Evolutionary conservation across 352 stramenopile species (phyloP).

Genomic region (Globisporangium barbulae): DNA sequence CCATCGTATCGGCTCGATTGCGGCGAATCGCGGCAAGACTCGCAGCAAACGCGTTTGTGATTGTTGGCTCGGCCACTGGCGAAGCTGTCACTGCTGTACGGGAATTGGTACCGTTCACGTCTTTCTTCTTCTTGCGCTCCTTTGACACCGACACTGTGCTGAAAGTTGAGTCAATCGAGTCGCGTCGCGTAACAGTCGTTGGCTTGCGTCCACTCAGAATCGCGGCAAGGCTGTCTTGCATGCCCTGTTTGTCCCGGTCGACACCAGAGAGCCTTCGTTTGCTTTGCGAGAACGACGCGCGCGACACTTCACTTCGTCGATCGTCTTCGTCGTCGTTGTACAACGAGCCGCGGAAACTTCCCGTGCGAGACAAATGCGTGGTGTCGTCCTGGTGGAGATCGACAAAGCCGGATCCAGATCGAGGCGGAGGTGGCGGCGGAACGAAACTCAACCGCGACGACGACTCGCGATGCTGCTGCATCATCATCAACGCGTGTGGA

Average conservation of each 20-base stretch:
- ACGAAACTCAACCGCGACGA: constrained; percentile 9
- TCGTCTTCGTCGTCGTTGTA: constrained; percentile 38
- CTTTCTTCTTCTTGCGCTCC: constrained; percentile 24
- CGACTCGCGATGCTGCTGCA: constrained; percentile 8
- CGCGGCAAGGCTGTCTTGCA: constrained; percentile 59
- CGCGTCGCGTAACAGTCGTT: constrained; percentile 23
- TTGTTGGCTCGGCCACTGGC: constrained; percentile 24
- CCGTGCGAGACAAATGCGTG: constrained; percentile 42
- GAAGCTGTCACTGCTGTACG: constrained; percentile 1
- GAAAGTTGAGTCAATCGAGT: constrained; percentile 54
- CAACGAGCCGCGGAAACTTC: constrained; percentile 52
- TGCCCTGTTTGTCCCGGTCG: constrained; percentile 35
- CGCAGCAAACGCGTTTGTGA: constrained; percentile 67
- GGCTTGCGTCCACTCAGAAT: constrained; percentile 52
- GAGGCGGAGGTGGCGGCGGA: constrained; percentile 19
- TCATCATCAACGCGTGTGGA: constrained; percentile 13
- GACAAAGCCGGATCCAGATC: constrained; percentile 14
- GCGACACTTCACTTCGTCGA: constrained; percentile 29
- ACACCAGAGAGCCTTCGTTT: constrained; percentile 33
- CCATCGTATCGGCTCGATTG: constrained; percentile 62
- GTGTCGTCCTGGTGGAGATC: constrained; percentile 11
- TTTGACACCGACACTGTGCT: constrained; percentile 27
- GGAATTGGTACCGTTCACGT: constrained; percentile 1
- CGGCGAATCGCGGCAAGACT: constrained; percentile 72
- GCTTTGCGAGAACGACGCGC: constrained; percentile 46